Conservation (phyloP, 495 filamentous ascomycete species). For the Venustampulla echinocandica region DNA sequence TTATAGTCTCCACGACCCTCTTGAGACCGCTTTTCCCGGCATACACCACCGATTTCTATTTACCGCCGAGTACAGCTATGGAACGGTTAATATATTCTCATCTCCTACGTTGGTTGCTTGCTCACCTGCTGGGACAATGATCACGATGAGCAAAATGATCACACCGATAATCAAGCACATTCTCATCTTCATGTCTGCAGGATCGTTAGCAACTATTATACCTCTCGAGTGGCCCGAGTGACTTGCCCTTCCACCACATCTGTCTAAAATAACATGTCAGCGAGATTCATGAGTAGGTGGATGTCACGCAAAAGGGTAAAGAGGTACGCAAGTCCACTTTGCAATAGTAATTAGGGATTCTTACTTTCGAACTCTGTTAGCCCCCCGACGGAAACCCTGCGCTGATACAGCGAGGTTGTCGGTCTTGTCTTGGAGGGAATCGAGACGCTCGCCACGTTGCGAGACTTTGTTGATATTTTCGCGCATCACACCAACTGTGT, state of each 20-base stretch:
- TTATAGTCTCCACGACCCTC: neutral
- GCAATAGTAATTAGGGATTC: constrained; percentile 36
- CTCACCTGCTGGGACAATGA: constrained; percentile 82
- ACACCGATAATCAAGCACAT: constrained; percentile 88
- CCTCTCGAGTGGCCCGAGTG: neutral
- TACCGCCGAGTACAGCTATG: too few relatives aligned
- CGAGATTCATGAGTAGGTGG: too few relatives aligned
- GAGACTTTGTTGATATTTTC: constrained; percentile 91
- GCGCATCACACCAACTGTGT: constrained; percentile 84
- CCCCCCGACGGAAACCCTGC: constrained; percentile 88
- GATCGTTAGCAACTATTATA: constrained; percentile 25
- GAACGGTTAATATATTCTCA: too few relatives aligned
- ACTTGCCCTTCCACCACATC: constrained; percentile 44
- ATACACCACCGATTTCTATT: too few relatives aligned
- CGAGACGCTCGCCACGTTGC: constrained; percentile 82
- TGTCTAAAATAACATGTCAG: too few relatives aligned
- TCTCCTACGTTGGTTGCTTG: too few relatives aligned
- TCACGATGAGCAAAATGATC: constrained; percentile 80
- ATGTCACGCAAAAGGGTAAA: too few relatives aligned
- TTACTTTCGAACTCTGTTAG: constrained; percentile 89
- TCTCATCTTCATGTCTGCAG: constrained; percentile 99
- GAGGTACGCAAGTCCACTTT: too few relatives aligned
- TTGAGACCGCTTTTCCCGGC: neutral
- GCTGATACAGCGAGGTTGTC: constrained; percentile 85
- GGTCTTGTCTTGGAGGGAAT: constrained; percentile 90